A percentile compares a stretch with the other conserved stretches of the same genome.
phyloP scores from a whole-genome alignment of 202 grass and related monocot genomes.

The Sporobolus alterniflorus region DNA sequence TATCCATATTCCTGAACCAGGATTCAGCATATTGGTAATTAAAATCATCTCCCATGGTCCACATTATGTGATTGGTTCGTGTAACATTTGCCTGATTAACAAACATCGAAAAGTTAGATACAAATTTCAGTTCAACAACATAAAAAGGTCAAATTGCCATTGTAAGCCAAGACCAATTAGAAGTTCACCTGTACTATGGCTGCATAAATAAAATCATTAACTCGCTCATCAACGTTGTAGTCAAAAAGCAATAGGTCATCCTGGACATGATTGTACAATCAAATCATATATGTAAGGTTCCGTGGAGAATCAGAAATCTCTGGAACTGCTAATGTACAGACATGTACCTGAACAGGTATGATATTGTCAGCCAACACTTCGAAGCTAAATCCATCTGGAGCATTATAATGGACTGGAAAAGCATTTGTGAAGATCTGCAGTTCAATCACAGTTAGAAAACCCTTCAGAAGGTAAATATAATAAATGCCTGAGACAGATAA shows the following conservation, averaged over 20 bases:
- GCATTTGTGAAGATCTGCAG: conserved; percentile 90
- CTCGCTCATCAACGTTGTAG: conserved; percentile 84
- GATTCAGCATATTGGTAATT: conserved; percentile 94
- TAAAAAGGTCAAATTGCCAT: not conserved
- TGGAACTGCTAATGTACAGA: not conserved
- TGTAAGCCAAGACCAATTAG: not conserved
- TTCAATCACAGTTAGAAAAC: conserved; percentile 7
- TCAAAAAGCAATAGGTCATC: conserved; percentile 81
- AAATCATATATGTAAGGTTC: conserved; percentile 21
- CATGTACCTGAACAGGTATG: conserved; percentile 81
- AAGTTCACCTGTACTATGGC: conserved; percentile 80
- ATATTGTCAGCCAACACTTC: conserved; percentile 62
- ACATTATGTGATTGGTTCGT: conserved; percentile 93
- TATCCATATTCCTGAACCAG: conserved; percentile 96
- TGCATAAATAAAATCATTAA: conserved; percentile 85
- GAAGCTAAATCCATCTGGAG: conserved; percentile 82
- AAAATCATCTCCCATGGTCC: conserved; percentile 98
- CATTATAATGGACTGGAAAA: conserved; percentile 91
- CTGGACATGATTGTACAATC: conserved; percentile 50
- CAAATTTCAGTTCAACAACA: conserved; percentile 23
- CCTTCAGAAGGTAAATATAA: not conserved
- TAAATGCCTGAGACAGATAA: not conserved
- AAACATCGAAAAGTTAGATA: conserved; percentile 25
- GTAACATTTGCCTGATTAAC: conserved; percentile 78
- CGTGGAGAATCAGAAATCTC: not conserved